Evolutionary conservation across 768 basidiomycete genomes (phyloP).

Genomic region (Amanita fuliginea): DNA sequence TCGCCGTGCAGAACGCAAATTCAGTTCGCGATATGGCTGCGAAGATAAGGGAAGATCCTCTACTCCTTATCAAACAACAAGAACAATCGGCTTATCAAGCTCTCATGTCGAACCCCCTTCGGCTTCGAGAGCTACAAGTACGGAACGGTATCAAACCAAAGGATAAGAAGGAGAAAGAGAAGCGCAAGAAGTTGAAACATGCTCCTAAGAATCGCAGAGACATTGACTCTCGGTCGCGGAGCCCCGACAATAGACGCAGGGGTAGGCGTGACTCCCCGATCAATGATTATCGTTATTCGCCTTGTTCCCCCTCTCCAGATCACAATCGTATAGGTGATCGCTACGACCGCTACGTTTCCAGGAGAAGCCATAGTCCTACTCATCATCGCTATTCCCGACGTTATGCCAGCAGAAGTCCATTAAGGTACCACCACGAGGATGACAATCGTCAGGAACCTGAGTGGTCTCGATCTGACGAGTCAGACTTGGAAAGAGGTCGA

Average conservation of each 20-base stretch:
- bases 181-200: conserved; percentile 30
- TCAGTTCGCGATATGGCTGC: conserved; percentile 76
- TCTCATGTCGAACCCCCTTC: conserved; percentile 76
- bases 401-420: conserved; percentile 18
- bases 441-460: conserved; percentile 21
- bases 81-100: conserved; percentile 90
- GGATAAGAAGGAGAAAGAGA: conserved; percentile 41
- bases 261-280: background rate
- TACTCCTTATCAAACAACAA: conserved; percentile 96
- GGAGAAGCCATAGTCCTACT: conserved; percentile 21
- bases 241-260: conserved; percentile 17
- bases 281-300: conserved; percentile 6
- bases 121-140: conserved; percentile 71
- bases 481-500: conserved; percentile 22
- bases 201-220: conserved; percentile 23
- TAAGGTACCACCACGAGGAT: conserved; percentile 15
- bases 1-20: conserved; percentile 93
- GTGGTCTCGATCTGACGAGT: conserved; percentile 44
- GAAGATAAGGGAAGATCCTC: conserved; percentile 93
- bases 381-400: conserved; percentile 16
- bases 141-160: conserved; percentile 73
- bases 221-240: conserved; percentile 27
- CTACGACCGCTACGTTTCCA: conserved; percentile 18
- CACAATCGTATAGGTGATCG: conserved; percentile 12
- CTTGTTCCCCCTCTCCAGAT: conserved; percentile 35